Evolutionary conservation across 2,329 filamentous ascomycete genomes (phyloP), one percentile per base, ranked within the genome.

Genomic region (Cladosporium sp.): DNA sequence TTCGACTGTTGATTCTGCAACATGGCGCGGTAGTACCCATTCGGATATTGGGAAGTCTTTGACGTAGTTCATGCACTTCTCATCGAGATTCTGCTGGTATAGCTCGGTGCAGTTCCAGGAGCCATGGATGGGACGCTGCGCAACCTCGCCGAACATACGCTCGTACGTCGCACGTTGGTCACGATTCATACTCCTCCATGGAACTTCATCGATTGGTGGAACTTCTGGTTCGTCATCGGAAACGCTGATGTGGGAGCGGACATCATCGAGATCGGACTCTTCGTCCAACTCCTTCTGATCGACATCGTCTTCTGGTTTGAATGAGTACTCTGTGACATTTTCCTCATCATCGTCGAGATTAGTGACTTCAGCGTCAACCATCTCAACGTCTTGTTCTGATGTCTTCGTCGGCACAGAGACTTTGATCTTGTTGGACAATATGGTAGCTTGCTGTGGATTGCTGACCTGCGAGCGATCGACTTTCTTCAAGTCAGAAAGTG

Each of bases 91-190:
- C 11, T 45, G 49, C 49, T 63, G 60, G 43, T 63, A 62, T 16
- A 55, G 53, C 43, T 65, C 62, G 4, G 62, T 64, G 19, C 50
- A 30, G 11, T 55, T 53, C 60, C 58, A 64, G 43, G 43, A 54
- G n/a, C 55, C 54, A 27, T 52, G 32, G 19, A 62, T 43, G 2
- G 57, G 53, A 27, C 39, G 38, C 20, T 51, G 48, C 5, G 47
- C 50, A n/a, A 58, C 49, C 8, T 55, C 51, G 29, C 51, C 51
- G 50, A 60, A 65, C 58, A 61, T 30, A 12, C 32, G 33, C 33
- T 52, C 50, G 15, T 49, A 49, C 11, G 16, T 13, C 9, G 16
- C 15, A 16, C 50, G 50, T 18, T 48, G 29, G 6, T 16, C 29
- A 13, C 16, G 38, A 32, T 16, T 43, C 43, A 48, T 25, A 7